Percentiles rank a stretch among this genome's conserved stretches.
These are phyloP conservation scores for Diplodia intermedia DNA, from an alignment of 2,329 filamentous ascomycete species.

Conservation along the genomic window DNA sequence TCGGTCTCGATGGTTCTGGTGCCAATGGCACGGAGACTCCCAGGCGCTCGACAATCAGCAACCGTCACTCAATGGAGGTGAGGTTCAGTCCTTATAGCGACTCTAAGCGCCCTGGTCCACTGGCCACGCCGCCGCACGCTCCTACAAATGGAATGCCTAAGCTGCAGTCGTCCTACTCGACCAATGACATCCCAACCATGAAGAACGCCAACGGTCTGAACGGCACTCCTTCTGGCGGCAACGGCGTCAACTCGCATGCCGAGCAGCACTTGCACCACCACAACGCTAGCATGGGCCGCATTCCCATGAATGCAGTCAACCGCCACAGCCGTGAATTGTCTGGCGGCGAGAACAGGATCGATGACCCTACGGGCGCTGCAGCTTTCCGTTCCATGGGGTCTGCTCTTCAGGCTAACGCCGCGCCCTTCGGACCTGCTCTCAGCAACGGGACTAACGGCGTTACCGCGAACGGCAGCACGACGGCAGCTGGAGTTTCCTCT, in stretches of 20 bases:
- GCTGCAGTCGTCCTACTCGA: conserved; percentile 86
- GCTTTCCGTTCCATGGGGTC: conserved; percentile 70
- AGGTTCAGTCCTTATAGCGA: conserved; percentile 50
- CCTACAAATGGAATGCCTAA: conserved; percentile 69
- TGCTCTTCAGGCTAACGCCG: conserved; percentile 78
- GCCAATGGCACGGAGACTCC: conserved; percentile 41
- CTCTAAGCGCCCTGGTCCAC: conserved; percentile 54
- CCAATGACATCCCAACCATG: conserved; percentile 85
- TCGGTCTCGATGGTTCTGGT: conserved; percentile 33
- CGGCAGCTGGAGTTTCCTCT: conserved; percentile 12
- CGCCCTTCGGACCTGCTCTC: conserved; percentile 75
- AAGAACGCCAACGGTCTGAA: conserved; percentile 69
- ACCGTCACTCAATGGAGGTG: conserved; percentile 58
- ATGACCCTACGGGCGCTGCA: conserved; percentile 48
- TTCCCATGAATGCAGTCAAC: conserved; percentile 70
- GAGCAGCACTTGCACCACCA: conserved; percentile 71
- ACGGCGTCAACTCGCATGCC: conserved; percentile 57
- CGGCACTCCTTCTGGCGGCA: conserved; percentile 37
- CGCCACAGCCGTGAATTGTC: conserved; percentile 77
- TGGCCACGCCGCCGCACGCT: conserved; percentile 67
- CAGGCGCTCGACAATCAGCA: conserved; percentile 44
- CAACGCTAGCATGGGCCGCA: conserved; percentile 81
- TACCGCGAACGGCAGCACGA: neutral
- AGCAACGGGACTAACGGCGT: conserved; percentile 5
- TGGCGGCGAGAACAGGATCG: conserved; percentile 46